These are phyloP conservation scores for Myriosclerotinia curreyana DNA, from an alignment of 2,329 filamentous ascomycete genomes.

Conservation along the genomic window DNA sequence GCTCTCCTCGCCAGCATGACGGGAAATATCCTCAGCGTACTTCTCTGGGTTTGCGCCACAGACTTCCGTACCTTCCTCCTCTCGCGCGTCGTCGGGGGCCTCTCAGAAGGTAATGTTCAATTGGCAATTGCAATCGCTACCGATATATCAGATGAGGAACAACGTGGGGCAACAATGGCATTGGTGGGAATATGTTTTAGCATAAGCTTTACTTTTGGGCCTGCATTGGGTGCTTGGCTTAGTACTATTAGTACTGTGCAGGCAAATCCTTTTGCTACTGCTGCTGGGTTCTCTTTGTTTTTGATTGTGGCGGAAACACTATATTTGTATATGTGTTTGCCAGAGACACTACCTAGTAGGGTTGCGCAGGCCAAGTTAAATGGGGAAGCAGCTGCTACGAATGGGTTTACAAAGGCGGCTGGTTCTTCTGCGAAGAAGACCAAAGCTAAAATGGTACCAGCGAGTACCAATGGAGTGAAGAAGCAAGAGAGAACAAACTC, in stretches of 20 bases:
- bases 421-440: constrained; percentile 21
- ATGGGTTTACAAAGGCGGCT: constrained; percentile 26
- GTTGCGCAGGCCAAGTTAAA: constrained; percentile 39
- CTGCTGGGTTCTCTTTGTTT: constrained; percentile 80
- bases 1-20: constrained; percentile 88
- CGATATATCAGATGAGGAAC: constrained; percentile 84
- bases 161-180: constrained; percentile 89
- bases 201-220: constrained; percentile 94
- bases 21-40: constrained; percentile 88
- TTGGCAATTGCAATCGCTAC: constrained; percentile 94
- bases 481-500: constrained; percentile 63
- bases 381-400: constrained; percentile 31
- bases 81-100: constrained; percentile 85
- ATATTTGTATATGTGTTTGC: constrained; percentile 80
- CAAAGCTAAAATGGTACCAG: constrained; percentile 30
- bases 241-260: constrained; percentile 73
- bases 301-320: constrained; percentile 83
- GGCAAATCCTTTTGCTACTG: constrained; percentile 89
- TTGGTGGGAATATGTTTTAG: constrained; percentile 96
- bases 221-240: constrained; percentile 83
- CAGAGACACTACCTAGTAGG: constrained; percentile 75
- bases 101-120: constrained; percentile 97
- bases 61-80: constrained; percentile 96
- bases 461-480: constrained; percentile 33
- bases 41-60: constrained; percentile 88